Conservation (phyloP, 352 stramenopile species). For the Phytophthora nicotianae region DNA sequence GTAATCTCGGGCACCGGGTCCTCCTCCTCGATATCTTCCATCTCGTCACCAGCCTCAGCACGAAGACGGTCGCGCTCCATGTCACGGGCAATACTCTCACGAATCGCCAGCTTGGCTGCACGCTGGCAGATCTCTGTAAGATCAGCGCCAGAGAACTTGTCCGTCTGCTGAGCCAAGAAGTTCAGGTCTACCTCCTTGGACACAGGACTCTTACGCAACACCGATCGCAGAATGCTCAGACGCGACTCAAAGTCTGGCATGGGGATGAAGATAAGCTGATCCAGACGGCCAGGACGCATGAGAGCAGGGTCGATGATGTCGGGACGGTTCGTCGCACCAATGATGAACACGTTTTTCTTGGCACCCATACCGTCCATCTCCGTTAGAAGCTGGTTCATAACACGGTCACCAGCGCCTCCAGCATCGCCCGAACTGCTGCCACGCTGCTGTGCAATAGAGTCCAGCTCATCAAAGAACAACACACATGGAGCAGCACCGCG, state of each 20-base stretch:
- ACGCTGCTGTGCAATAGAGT: slow-evolving; percentile 98
- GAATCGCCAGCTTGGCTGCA: slow-evolving; percentile 98
- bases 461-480: slow-evolving; percentile 99
- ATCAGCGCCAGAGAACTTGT: slow-evolving; percentile 99
- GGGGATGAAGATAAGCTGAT: slow-evolving; percentile 97
- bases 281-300: slow-evolving; percentile 98
- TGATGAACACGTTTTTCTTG: slow-evolving; percentile 99
- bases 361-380: slow-evolving; percentile 99
- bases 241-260: slow-evolving; percentile 97
- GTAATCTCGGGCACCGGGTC: slow-evolving; percentile 97
- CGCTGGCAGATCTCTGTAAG: slow-evolving; percentile 99
- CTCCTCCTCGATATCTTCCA: slow-evolving; percentile 94
- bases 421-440: slow-evolving; percentile 95
- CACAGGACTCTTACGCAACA: slow-evolving; percentile 97
- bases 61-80: slow-evolving; percentile 97
- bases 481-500: slow-evolving; percentile 97
- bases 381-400: slow-evolving; percentile 99
- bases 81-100: slow-evolving; percentile 98
- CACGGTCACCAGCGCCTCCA: slow-evolving; percentile 97
- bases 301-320: slow-evolving; percentile 98
- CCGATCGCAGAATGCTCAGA: slow-evolving; percentile 95
- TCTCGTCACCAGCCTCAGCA: slow-evolving; percentile 89
- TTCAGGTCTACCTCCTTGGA: slow-evolving; percentile 98
- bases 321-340: slow-evolving; percentile 98
- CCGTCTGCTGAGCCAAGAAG: slow-evolving; percentile 96